Evolutionary conservation across 495 filamentous ascomycete genomes (phyloP), one percentile per base, ranked within the genome.

Genomic region (Aspergillus haitiensis): DNA sequence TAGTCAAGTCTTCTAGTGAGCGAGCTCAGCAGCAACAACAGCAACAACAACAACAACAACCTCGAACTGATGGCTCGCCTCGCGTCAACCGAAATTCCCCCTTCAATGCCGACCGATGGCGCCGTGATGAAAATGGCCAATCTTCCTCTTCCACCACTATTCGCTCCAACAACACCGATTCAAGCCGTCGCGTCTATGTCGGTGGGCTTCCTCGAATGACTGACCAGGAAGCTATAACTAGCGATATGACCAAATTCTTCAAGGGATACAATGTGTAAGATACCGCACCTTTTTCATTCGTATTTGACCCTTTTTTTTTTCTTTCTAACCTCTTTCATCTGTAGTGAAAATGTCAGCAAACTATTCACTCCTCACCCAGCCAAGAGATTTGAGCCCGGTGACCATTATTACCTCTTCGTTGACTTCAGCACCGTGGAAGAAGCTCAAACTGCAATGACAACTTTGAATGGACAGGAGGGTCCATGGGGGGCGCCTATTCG

Each of bases 371-470:
- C 84, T 13, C 83, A 85, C 63, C 75, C 78, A 2, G 78, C 81
- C 13, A 79, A 80, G 53, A 70, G 74, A 37, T 72, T 77, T 32
- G 75, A 78, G 40, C 72, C 79, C 0, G 84, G 83, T 58, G 79
- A 85, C 61, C 81, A 87, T 65, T 82, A 89, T 71, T 88, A 86
- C 72, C 81, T 84, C 61, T 89, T 88, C 64, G 83, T 89, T 16
- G 87, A 89, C 66, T 80, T 89, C 52, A 66, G 69, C 46, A 82
- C 72, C 53, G 63, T 73, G 1, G 78, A 86, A 53, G 83, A 88
- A 55, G 83, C 83, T 7, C 68, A 82, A 56, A 80, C 82, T 37
- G 73, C 74, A 37, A 73, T 77, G 70, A 64, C 72, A 13, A 69
- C 69, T 0, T 56, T 80, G 57, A 76, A 77, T 45, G 75, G 72